Conservation (phyloP, 768 basidiomycete species). For the Termitomyces sp. region DNA sequence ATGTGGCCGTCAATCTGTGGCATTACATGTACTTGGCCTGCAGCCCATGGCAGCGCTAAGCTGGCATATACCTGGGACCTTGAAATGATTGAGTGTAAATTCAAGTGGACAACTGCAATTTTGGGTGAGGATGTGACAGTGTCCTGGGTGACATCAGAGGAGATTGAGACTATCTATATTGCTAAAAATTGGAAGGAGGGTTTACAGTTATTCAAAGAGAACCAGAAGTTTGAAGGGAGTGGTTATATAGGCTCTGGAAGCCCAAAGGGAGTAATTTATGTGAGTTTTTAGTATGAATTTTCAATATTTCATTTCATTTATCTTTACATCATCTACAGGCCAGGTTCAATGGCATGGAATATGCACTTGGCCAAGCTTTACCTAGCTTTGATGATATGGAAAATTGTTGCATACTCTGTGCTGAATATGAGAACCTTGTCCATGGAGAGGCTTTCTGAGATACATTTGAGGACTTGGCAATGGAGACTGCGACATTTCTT, state of each 20-base stretch:
- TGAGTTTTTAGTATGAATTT: too few species aligned
- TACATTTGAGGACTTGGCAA: conserved; percentile 10
- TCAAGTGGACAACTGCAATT: not conserved
- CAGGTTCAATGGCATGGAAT: too few species aligned
- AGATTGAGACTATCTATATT: not conserved
- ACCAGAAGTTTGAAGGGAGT: not conserved
- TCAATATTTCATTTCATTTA: too few species aligned
- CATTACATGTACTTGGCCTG: not conserved
- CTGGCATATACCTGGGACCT: not conserved
- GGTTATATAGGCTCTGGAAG: not conserved
- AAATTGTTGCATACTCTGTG: conserved; percentile 2
- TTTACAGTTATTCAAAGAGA: not conserved
- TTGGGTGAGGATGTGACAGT: not conserved
- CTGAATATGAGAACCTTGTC: conserved; percentile 13
- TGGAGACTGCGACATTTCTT: not conserved
- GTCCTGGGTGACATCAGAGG: not conserved
- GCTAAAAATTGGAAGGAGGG: not conserved
- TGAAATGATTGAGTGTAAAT: not conserved
- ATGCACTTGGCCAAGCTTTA: conserved; percentile 13
- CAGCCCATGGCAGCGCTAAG: not conserved
- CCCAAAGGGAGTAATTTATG: not conserved
- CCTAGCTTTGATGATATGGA: not conserved
- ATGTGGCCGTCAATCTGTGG: not conserved
- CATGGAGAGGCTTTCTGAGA: conserved; percentile 8
- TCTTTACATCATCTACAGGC: too few species aligned